Evolutionary conservation across 108 stramenopile species (phyloP).

Genomic region (Nannochloropsis salina): DNA sequence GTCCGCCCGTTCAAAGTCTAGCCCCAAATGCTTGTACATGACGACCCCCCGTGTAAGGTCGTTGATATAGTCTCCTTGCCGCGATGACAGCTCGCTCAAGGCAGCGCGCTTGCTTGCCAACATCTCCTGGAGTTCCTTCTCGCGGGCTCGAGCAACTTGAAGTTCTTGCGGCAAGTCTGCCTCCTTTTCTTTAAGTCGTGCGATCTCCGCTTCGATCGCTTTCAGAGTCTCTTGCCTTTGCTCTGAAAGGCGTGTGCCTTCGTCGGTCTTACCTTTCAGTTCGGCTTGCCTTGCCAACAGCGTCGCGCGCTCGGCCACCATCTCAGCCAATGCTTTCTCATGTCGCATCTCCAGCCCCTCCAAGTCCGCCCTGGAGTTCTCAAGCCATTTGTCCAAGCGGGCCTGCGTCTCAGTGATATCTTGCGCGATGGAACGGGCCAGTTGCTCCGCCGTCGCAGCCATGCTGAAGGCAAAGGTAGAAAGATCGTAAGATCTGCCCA

Average conservation of each 20-base stretch:
- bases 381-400: constrained; percentile 7
- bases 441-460: constrained; percentile 3
- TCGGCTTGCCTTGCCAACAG: neutral
- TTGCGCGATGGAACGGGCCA: neutral
- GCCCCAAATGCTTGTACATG: constrained; percentile 58
- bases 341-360: neutral
- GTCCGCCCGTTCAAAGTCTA: constrained; percentile 55
- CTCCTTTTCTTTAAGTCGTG: neutral
- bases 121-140: neutral
- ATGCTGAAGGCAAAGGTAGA: neutral
- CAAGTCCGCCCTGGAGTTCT: constrained; percentile 10
- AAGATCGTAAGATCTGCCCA: too few species aligned
- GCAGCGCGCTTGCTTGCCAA: neutral
- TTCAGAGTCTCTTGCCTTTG: neutral
- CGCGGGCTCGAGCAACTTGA: neutral
- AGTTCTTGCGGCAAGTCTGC: neutral
- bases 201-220: constrained; percentile 7
- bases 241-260: neutral
- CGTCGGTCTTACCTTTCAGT: neutral
- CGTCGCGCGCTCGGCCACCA: neutral
- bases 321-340: neutral
- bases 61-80: constrained; percentile 24
- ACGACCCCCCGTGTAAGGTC: constrained; percentile 60
- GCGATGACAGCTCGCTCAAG: neutral
- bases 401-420: neutral